Percentiles rank a stretch among this genome's conserved stretches.
Evolutionary conservation across 352 stramenopile genomes (phyloP).

Genomic region (Aphanomyces astaci): DNA sequence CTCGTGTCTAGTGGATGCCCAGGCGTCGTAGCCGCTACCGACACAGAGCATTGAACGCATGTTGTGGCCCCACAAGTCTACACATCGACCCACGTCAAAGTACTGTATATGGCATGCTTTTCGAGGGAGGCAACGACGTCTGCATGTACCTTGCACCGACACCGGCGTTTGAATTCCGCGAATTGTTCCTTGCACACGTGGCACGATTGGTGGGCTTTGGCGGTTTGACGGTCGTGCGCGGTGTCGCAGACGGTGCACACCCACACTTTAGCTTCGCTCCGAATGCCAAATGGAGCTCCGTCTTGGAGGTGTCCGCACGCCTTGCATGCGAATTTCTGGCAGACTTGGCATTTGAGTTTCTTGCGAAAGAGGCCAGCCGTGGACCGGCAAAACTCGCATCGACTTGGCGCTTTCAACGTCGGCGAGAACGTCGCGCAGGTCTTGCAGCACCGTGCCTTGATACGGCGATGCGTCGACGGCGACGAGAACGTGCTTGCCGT

Average conservation of each 20-base stretch:
- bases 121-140: neutral
- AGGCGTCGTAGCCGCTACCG: neutral
- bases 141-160: conserved; percentile 1
- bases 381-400: conserved; percentile 10
- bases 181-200: conserved; percentile 16
- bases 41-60: conserved; percentile 17
- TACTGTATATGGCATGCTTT: neutral
- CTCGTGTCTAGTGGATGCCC: neutral
- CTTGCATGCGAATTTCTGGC: conserved; percentile 18
- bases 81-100: neutral
- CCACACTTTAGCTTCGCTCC: neutral
- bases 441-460: conserved; percentile 17
- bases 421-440: conserved; percentile 5
- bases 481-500: too few relatives aligned
- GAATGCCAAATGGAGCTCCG: neutral
- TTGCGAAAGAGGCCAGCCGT: neutral
- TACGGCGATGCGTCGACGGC: neutral
- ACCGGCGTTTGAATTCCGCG: conserved; percentile 17
- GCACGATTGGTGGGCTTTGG: neutral
- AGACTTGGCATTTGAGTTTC: conserved; percentile 19
- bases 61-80: conserved; percentile 3
- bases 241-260: neutral
- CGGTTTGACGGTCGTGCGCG: neutral
- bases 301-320: conserved; percentile 2
- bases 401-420: neutral